Evolutionary conservation across 768 basidiomycete species (phyloP), one percentile per base, ranked within the genome.

Genomic region (Panaeolus cyanescens): DNA sequence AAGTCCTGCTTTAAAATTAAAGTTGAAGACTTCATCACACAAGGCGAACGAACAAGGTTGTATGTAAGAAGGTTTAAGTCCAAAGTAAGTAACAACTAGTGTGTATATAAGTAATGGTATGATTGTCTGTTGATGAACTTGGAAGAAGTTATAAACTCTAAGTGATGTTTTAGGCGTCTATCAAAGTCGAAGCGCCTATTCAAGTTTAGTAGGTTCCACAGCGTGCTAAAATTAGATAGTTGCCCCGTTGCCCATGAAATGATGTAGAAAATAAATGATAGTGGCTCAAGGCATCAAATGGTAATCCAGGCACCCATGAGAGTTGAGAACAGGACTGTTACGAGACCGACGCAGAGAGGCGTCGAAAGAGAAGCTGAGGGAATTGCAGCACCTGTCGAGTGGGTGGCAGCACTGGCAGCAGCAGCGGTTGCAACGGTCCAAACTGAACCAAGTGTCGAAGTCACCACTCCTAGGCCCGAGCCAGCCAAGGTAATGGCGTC

Each of bases 401-500:
- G 59, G 30, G 59, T 64, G 25, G 69, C 56, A 12, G 65, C 70
- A 34, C 62, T 64, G 12, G 71, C 66, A 32, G 70, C 65, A 19
- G 71, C 77, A 20, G 63, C 70, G 1, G 82, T 82, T 1, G 83
- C 81, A 20, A 80, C 76, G 15, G 83, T 86, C 71, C 80, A 88
- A 1, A 81, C 68, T 7, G 80, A 79, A 33, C 87, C 87, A 25
- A 79, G 84, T 62, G 78, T 80, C 19, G 83, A 79, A 30, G 86
- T 88, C 7, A 73, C 76, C 15, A 76, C 75, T 15, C 67, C 79
- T 39, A 69, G 78, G 5, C 76, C 80, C 2, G 74, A 73, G 4
- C 63, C 70, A 28, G 86, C 88, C 19, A 91, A 78, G 0, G 88
- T 90, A 60, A 89, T 72, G 1, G 81, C 88, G 42, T 78, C 65